Evolutionary conservation across 2,329 filamentous ascomycete species (phyloP).

Genomic region (Rhynchosporium agropyri): DNA sequence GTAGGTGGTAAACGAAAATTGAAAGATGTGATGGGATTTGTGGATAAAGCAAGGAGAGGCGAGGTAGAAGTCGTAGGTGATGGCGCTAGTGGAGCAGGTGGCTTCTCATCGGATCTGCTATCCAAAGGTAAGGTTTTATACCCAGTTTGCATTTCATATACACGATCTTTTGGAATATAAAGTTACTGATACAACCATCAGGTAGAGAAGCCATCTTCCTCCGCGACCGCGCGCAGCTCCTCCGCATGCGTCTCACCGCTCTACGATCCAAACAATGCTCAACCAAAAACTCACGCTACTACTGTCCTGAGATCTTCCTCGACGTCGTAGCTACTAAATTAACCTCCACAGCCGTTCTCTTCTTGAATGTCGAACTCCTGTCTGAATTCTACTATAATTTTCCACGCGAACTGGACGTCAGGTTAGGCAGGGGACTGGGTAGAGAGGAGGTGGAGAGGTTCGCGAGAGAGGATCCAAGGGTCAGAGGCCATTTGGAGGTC

Average conservation of each 20-base stretch:
- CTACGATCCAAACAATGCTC: slow-evolving; percentile 90
- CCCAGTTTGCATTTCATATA: not conserved
- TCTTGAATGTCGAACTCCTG: slow-evolving; percentile 94
- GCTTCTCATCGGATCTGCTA: slow-evolving; percentile 88
- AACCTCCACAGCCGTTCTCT: slow-evolving; percentile 91
- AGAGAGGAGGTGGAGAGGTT: slow-evolving; percentile 85
- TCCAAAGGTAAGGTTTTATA: slow-evolving; percentile 65
- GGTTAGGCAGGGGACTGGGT: slow-evolving; percentile 79
- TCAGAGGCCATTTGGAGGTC: slow-evolving; percentile 85
- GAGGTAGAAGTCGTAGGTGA: slow-evolving; percentile 85
- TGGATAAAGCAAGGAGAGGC: slow-evolving; percentile 86
- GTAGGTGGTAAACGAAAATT: slow-evolving; percentile 85
- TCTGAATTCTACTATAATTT: slow-evolving; percentile 99
- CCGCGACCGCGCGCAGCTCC: slow-evolving; percentile 83
- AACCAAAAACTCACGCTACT: slow-evolving; percentile 84
- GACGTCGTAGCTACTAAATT: slow-evolving; percentile 95
- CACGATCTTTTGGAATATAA: not conserved
- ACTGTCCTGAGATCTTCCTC: slow-evolving; percentile 97
- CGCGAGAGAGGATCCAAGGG: slow-evolving; percentile 89
- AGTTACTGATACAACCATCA: slow-evolving; percentile 43
- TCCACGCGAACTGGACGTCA: slow-evolving; percentile 84
- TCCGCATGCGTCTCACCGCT: slow-evolving; percentile 86
- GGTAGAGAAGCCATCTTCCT: slow-evolving; percentile 94
- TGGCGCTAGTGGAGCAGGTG: slow-evolving; percentile 81
- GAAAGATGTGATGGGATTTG: slow-evolving; percentile 85